Evolutionary conservation across 2,329 filamentous ascomycete genomes (phyloP), one percentile per base, ranked within the genome.

Genomic region (Diaporthe destruens): DNA sequence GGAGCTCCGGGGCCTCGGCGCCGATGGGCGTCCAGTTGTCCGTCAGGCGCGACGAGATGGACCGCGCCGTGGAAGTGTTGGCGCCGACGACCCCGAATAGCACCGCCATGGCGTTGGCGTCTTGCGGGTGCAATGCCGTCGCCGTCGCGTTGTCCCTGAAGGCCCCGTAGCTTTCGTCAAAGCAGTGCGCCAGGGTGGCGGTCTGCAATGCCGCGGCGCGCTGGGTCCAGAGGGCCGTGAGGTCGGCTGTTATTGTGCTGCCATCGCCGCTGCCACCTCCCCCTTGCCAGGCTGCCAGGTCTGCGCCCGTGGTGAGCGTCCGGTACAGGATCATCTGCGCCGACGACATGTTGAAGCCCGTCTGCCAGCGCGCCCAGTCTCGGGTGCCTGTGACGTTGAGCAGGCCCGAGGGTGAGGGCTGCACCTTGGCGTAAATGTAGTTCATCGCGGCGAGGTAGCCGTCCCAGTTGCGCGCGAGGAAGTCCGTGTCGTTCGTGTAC

Each of bases 101-200:
- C 3, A 90, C 80, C 0, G 88, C 85, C 78, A 90, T 83, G 69
- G 85, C 84, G 79, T 91, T 91, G 16, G 85, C 88, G 74, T 91
- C 89, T 80, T 92, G 89, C 0, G 89, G 88, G 74, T 88, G 82
- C 4, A 92, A 81, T 0, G 83, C 83, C 2, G 84, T 86, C 7
- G 81, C 78, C 0, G 84, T 85, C 49, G 86, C 84, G 74, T 89
- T 90, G 78, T 89, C 87, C 70, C 84, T 82, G 80, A 90, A 88
- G 74, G 88, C 83, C 34, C 85, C 85, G n/a, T 81, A 81, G 1
- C 77, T 69, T 0, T 80, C 75, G 74, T 89, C 85, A 84, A 85
- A 90, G 72, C 87, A 84, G 61, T 84, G 80, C 14, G 77, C 77
- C 56, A 87, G 84, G 34, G 88, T 88, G 11, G 84, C 82, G 0